Conservation (phyloP, 1,284 basidiomycete genomes). For the Uromyces viciae-fabae region DNA sequence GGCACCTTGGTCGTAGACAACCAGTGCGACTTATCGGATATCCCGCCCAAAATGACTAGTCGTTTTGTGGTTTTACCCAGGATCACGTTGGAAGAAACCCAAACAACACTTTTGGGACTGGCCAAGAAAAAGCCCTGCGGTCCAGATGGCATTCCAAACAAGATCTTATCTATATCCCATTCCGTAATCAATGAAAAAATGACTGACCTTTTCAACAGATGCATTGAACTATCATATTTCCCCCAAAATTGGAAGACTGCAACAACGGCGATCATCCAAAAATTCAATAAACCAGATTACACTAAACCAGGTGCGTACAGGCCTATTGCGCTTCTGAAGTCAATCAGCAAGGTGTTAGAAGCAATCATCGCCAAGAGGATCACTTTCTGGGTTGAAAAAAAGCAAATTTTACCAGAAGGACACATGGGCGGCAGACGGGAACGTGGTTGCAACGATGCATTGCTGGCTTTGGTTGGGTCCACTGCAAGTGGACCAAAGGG, state of each 20-base stretch:
- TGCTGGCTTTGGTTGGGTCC: neutral
- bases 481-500: no score
- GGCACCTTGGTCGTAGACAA: neutral
- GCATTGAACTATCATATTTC: neutral
- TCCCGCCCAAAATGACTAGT: no score
- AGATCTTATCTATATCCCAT: neutral
- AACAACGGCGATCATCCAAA: neutral
- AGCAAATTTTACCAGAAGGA: neutral
- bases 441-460: neutral
- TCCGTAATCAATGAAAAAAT: no score
- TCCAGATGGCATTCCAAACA: slow-evolving; percentile 2
- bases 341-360: neutral
- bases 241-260: neutral
- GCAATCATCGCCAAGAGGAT: neutral
- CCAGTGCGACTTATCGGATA: neutral
- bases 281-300: slow-evolving; percentile 7
- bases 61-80: neutral
- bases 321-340: neutral
- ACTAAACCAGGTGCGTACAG: neutral
- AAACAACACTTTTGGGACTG: neutral
- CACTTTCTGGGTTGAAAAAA: neutral
- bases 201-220: slow-evolving; percentile 8
- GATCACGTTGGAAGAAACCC: neutral
- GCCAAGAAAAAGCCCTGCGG: neutral
- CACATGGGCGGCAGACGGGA: slow-evolving; percentile 7